A percentile compares a stretch with the other conserved stretches of the same genome.
phyloP scores from a whole-genome alignment of 441 rosid genomes.

The Erodium texanum region DNA sequence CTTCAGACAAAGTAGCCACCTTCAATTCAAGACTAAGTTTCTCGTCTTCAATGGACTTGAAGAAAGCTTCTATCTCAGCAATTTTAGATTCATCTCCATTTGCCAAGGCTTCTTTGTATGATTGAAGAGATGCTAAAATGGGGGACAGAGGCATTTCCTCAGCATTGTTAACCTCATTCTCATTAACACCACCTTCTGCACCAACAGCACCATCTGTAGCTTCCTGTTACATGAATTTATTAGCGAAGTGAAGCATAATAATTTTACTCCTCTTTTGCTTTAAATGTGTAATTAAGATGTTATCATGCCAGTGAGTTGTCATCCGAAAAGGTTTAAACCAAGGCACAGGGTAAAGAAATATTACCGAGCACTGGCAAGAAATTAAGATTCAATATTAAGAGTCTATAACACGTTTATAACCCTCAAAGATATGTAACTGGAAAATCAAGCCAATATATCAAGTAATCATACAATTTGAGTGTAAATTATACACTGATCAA shows the following conservation, averaged over 20 bases:
- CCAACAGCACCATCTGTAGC: constrained; percentile 31
- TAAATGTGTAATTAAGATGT: background rate
- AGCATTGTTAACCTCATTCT: constrained; percentile 27
- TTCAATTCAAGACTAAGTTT: constrained; percentile 46
- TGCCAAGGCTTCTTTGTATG: constrained; percentile 64
- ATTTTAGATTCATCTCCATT: constrained; percentile 46
- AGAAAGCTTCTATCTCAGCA: constrained; percentile 53
- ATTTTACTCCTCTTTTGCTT: background rate
- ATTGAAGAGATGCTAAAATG: constrained; percentile 33
- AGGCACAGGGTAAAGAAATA: background rate
- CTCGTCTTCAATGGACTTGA: constrained; percentile 68
- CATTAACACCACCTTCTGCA: constrained; percentile 30
- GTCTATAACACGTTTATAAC: background rate
- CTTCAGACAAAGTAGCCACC: constrained; percentile 49
- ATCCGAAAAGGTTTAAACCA: background rate
- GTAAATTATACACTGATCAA: background rate
- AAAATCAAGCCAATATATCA: background rate
- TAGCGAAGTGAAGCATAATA: constrained; percentile 10
- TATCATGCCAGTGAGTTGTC: background rate
- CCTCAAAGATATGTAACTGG: background rate
- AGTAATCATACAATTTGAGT: background rate
- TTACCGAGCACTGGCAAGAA: background rate
- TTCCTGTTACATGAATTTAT: constrained; percentile 44
- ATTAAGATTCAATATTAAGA: background rate
- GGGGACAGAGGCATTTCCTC: constrained; percentile 45